Evolutionary conservation across 2,329 filamentous ascomycete genomes (phyloP), one percentile per base, ranked within the genome.

Genomic region (Neofusicoccum parvum): DNA sequence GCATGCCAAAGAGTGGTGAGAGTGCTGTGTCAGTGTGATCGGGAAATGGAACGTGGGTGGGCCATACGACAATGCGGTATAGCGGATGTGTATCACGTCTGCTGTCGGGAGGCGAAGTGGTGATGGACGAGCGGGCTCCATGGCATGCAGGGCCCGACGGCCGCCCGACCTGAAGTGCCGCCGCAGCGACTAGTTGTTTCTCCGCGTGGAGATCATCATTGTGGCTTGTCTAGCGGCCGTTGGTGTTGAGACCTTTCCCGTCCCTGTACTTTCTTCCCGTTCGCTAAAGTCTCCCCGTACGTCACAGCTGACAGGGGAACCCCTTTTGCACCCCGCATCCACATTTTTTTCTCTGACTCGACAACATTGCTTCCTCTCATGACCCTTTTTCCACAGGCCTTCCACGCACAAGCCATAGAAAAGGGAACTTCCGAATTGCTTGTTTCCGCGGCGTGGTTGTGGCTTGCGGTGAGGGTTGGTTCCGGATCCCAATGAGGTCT

Each of bases 31-130:
- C 20, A 27, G 23, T 14, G 41, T 48, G 56, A 20, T 58, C 23
- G 53, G 12, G 41, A 60, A 6, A 48, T 36, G 41, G 17, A 11
- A 39, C 50, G 56, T 7, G 27, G 23, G 56, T 48, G 56, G 43
- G 45, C 56, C 56, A 60, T 48, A 60, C n/a, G 20, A 23, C 56
- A 36, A 60, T 48, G 56, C 56, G 45, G 56, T 60, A 60, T 37
- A 37, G 27, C 15, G 11, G 41, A 36, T 9, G 56, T 32, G 41
- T 37, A 59, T 46, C 56, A 58, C 23, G 27, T 7, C 23, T 10
- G 43, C 10, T 27, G 32, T 60, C 23, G 20, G 15, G 17, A 58
- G 23, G 39, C 39, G 7, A 45, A 34, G 53, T 59, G 54, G 54
- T 46, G 39, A 59, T 45, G 39, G 54, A 5, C 17, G 23, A 17